Base-by-base conservation (phyloP, 192 early-diverging fungal genomes). In the Endogone sp. region DNA sequence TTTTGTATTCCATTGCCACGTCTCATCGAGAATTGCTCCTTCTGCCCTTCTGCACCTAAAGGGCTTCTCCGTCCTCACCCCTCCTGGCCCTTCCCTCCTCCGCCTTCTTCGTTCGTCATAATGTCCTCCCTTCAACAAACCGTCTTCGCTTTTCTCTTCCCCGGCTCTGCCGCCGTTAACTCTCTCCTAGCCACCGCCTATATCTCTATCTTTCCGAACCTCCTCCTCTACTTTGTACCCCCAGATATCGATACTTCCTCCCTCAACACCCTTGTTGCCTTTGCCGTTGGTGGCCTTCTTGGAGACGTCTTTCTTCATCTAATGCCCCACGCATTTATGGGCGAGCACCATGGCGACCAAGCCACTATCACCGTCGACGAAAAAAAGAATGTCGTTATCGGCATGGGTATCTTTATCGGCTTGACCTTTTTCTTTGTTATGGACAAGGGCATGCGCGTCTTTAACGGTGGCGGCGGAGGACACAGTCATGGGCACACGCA, bases 231-330 rank as follows among this genome's bases (percentile, higher is more conserved):
- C 59, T 91, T 91, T 64, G 90, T 92, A 20, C 92, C 92, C 10
- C 85, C 92, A 37, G 73, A 86, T 65, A 86, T 89, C 61, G 59
- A 79, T 29, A 79, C 86, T 16, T 73, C 76, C 25, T 82, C 86
- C n/a, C 70, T 87, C 24, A 87, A 93, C 69, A 81, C 88, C 3
- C 83, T 95, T 67, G 92, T 95, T 26, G 86, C 90, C 56, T 93
- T 94, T 82, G 93, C 93, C 0, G 90, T 93, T n/a, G 93, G 93
- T 70, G 91, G 91, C 10, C 76, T 94, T 26, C 68, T 94, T 29
- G 92, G 93, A 16, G 93, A 94, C 71, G 93, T 94, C 11, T 91
- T 94, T 68, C 72, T 94, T 70, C 93, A 94, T 68, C 74, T 94
- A 57, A 69, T 94, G 54, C 93, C 93, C 54, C 89, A 93, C 69